Evolutionary conservation across 352 stramenopile species (phyloP).

Genomic region (Globisporangium spinosum): DNA sequence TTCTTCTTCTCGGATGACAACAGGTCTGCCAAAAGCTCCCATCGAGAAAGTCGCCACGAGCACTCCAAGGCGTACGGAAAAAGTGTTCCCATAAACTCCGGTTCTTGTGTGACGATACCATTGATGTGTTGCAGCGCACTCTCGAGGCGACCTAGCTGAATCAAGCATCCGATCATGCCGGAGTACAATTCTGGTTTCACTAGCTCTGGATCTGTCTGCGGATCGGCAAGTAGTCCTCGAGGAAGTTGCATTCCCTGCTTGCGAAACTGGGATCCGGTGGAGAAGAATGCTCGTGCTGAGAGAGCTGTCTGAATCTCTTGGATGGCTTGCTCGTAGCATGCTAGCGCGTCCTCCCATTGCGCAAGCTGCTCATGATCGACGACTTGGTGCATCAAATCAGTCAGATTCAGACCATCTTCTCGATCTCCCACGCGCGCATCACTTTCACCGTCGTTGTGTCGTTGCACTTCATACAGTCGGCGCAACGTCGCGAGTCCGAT

Average conservation of each 20-base stretch:
- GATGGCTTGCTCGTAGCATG: conserved; percentile 76
- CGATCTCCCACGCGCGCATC: conserved; percentile 22
- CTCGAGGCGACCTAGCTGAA: conserved; percentile 78
- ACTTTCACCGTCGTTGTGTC: conserved; percentile 25
- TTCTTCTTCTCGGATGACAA: conserved; percentile 74
- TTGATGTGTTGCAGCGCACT: conserved; percentile 86
- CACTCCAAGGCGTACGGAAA: conserved; percentile 84
- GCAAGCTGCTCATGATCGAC: conserved; percentile 66
- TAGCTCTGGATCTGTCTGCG: conserved; percentile 39
- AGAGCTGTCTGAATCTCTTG: conserved; percentile 59
- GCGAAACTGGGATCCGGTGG: conserved; percentile 1
- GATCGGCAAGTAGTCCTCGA: conserved; percentile 24
- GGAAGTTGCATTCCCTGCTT: conserved; percentile 17
- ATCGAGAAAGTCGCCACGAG: conserved; percentile 82
- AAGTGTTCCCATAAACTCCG: conserved; percentile 69
- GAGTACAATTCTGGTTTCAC: conserved; percentile 77
- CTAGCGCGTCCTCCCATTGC: conserved; percentile 72
- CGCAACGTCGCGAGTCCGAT: conserved; percentile 56
- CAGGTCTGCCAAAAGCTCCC: conserved; percentile 73
- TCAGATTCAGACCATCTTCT: conserved; percentile 46
- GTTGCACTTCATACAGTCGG: conserved; percentile 43
- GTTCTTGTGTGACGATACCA: conserved; percentile 77
- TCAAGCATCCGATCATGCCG: conserved; percentile 81
- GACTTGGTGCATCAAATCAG: conserved; percentile 69
- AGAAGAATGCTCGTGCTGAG: conserved; percentile 28